These are phyloP conservation scores for Brettanomyces sp. DNA, from an alignment of 805 yeast genomes.

Conservation along the genomic window DNA sequence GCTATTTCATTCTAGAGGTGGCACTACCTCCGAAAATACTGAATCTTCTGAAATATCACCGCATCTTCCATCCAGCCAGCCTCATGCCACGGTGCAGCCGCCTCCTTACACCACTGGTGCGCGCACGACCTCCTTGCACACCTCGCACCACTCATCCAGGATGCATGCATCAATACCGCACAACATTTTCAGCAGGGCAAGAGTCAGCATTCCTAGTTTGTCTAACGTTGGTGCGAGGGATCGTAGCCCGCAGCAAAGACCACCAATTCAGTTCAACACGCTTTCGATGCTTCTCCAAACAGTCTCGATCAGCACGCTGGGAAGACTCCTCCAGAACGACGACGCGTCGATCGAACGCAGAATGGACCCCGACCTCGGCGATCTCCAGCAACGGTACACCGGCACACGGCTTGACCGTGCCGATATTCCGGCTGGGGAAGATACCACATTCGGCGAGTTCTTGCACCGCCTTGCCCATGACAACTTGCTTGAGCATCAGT, in stretches of 20 bases:
- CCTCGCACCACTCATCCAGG: too few relatives aligned
- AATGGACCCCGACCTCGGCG: not conserved
- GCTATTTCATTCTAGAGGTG: too few relatives aligned
- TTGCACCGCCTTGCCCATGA: constrained; percentile 21
- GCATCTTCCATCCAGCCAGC: not conserved
- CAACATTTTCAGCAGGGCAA: not conserved
- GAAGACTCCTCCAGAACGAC: constrained; percentile 11
- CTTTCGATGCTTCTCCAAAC: constrained; percentile 17
- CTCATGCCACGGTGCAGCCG: not conserved
- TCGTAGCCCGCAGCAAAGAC: not conserved
- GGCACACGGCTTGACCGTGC: constrained; percentile 16
- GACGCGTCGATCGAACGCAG: not conserved
- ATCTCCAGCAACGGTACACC: constrained; percentile 4
- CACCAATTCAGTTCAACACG: constrained; percentile 16
- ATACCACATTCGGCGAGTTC: constrained; percentile 36
- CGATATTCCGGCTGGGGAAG: constrained; percentile 11
- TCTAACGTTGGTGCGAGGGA: not conserved
- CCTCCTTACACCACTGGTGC: not conserved
- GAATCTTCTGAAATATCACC: too few relatives aligned
- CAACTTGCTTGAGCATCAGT: constrained; percentile 16
- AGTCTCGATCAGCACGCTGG: constrained; percentile 19
- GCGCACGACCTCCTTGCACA: not conserved
- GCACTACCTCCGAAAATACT: too few relatives aligned
- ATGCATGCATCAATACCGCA: too few relatives aligned
- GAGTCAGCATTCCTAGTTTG: not conserved